Evolutionary conservation across 2,329 filamentous ascomycete genomes (phyloP), one percentile per base, ranked within the genome.

Genomic region (Sarocladium strictum): DNA sequence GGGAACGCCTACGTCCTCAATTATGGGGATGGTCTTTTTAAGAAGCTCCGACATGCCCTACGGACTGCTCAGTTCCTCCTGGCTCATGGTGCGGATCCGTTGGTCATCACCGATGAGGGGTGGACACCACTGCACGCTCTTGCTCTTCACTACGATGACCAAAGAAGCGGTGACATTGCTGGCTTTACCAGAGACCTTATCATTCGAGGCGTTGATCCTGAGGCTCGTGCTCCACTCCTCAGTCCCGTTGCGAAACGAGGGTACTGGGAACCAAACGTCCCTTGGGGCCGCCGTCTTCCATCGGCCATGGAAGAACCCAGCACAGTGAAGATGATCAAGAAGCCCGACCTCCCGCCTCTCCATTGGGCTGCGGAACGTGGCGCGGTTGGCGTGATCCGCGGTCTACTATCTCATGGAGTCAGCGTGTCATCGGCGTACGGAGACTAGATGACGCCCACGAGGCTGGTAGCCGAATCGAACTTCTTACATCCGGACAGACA

Each of bases 91-190:
- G 65, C 64, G 3, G 56, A 60, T 38, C 54, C 61, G 7, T 3
- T 53, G 1, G 29, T 53, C 2, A 21, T 52, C 5, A 64, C 63
- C 2, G 54, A 55, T 32, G 65, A 65, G 53, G 63, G 63, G 3
- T 63, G 62, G 62, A 64, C 61, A 11, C 51, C 58, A 14, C 52
- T 67, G 33, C 62, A 67, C 45, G 57, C 53, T 32, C 47, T 65
- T 14, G 57, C 59, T 1, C 53, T 59, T 4, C 45, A 57, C 17
- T 32, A 27, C 3, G 52, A 59, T 19, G 24, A 49, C 2, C 41
- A 55, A 4, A 29, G 21, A 3, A 54, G 21, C 23, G 38, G 45
- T 14, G 50, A 56, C 21, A 38, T 35, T 23, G 53, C 45, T 21
- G 17, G 51, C 11, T 27, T 62, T 7, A 35, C 59, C 11, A 40